Percentiles rank a stretch among this genome's conserved stretches.
Conservation (phyloP, 352 stramenopile genomes). For the Thraustotheca clavata region DNA sequence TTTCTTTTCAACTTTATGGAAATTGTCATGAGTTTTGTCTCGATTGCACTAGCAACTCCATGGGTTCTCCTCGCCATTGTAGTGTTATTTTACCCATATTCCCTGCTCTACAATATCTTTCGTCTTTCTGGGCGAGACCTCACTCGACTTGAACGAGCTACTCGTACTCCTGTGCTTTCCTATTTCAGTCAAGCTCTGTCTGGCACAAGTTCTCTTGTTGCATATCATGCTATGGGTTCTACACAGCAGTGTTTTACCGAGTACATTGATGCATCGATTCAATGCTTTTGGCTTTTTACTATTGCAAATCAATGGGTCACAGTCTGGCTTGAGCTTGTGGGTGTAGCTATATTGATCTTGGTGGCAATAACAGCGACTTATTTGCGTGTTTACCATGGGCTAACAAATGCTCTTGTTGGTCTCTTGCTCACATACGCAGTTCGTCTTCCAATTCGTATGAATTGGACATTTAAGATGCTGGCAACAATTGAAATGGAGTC, state of each 20-base stretch:
- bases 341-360: background rate
- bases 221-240: slow-evolving; percentile 12
- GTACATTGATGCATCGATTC: slow-evolving; percentile 14
- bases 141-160: slow-evolving; percentile 24
- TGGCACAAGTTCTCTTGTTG: slow-evolving; percentile 21
- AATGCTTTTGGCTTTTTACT: background rate
- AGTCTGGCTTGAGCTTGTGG: slow-evolving; percentile 23
- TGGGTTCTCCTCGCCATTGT: slow-evolving; percentile 21
- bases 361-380: background rate
- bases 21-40: background rate
- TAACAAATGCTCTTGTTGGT: background rate
- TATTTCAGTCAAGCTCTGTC: slow-evolving; percentile 24
- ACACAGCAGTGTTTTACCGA: slow-evolving; percentile 4
- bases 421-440: slow-evolving; percentile 11
- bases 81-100: slow-evolving; percentile 26
- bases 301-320: slow-evolving; percentile 24
- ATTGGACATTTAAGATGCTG: slow-evolving; percentile 16
- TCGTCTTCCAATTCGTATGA: slow-evolving; percentile 4
- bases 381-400: background rate
- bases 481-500: slow-evolving; percentile 9
- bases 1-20: background rate
- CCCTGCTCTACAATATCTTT: slow-evolving; percentile 22
- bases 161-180: slow-evolving; percentile 25
- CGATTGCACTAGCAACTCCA: slow-evolving; percentile 8
- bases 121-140: slow-evolving; percentile 26